Percentiles rank a stretch among this genome's conserved stretches.
These are phyloP conservation scores for Alliaria petiolata DNA, from an alignment of 345 rosid species.

Conservation along the genomic window DNA sequence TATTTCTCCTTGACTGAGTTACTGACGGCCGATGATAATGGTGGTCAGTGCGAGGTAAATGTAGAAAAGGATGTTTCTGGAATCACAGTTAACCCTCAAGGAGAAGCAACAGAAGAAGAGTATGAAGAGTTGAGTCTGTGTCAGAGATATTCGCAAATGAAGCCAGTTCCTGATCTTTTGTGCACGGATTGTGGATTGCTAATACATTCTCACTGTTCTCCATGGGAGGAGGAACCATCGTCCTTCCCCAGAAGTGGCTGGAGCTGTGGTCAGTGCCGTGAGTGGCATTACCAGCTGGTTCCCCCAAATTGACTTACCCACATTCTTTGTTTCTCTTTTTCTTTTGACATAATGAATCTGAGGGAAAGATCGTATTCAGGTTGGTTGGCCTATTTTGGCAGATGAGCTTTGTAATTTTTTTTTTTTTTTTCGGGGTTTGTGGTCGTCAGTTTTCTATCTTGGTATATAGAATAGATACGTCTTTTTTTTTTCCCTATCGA, in stretches of 20 bases:
- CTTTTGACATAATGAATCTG: constrained; percentile 1
- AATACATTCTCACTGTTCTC: constrained; percentile 61
- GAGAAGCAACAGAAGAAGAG: constrained; percentile 19
- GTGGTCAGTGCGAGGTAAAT: constrained; percentile 34
- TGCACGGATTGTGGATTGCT: constrained; percentile 54
- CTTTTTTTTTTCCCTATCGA: too few relatives aligned
- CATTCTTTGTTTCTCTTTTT: too few relatives aligned
- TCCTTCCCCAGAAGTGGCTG: constrained; percentile 39
- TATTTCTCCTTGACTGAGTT: constrained; percentile 80
- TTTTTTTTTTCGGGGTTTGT: too few relatives aligned
- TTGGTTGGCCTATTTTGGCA: neutral
- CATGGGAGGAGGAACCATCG: constrained; percentile 52
- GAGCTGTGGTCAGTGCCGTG: constrained; percentile 78
- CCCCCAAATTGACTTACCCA: neutral
- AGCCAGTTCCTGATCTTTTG: constrained; percentile 52
- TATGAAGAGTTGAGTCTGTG: constrained; percentile 33
- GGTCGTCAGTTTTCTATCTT: too few relatives aligned
- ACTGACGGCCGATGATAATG: constrained; percentile 51
- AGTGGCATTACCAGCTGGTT: constrained; percentile 43
- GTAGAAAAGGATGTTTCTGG: constrained; percentile 25
- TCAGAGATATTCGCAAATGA: constrained; percentile 42
- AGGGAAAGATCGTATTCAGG: neutral
- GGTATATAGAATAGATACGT: too few relatives aligned
- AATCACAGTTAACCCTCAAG: neutral
- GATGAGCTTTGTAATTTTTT: too few relatives aligned